Conservation (phyloP, 2,329 filamentous ascomycete genomes). For the Ceratocystis huliohia region DNA sequence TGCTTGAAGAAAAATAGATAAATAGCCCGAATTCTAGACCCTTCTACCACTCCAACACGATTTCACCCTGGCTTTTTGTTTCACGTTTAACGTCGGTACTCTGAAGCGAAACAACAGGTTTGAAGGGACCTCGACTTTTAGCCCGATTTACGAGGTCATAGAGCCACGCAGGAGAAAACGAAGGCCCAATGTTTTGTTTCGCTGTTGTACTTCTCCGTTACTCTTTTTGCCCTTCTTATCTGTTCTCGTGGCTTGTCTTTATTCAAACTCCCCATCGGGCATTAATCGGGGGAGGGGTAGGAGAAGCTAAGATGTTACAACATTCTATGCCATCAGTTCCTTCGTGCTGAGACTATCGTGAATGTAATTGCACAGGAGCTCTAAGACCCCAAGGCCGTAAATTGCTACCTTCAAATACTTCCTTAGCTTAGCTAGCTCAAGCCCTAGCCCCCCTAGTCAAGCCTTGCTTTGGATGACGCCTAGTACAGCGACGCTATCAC, state of each 20-base stretch:
- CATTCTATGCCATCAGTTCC: not conserved
- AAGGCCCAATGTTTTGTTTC: not conserved
- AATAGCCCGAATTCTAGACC: too few species aligned
- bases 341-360: not conserved
- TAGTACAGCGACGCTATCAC: not conserved
- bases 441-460: not conserved
- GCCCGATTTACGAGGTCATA: not conserved
- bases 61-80: not conserved
- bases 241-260: not conserved
- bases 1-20: too few species aligned
- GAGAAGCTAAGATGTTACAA: not conserved
- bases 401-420: too few species aligned
- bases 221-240: not conserved
- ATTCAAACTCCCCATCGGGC: not conserved
- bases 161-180: not conserved
- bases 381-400: not conserved
- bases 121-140: not conserved
- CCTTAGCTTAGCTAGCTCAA: not conserved
- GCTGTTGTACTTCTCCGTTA: not conserved
- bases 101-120: constrained; percentile 4
- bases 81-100: not conserved
- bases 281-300: too few species aligned
- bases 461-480: not conserved
- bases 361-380: not conserved
- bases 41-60: too few species aligned